phyloP scores from a whole-genome alignment of 345 rosid genomes.

The Nasturtium officinale region DNA sequence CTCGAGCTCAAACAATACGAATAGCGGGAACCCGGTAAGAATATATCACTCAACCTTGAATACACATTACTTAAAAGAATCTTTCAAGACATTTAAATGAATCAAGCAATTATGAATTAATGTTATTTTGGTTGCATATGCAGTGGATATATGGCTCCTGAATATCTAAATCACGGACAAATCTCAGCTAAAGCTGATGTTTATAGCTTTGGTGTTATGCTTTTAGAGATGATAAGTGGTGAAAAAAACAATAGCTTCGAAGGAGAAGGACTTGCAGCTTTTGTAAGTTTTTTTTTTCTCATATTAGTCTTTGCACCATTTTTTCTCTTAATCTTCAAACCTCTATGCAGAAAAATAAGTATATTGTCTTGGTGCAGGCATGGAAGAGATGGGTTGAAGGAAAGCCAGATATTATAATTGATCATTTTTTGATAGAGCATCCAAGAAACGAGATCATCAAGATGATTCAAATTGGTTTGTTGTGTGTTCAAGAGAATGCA shows the following conservation, averaged over 20 bases:
- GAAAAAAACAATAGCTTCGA: constrained; percentile 25
- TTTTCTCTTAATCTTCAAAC: neutral
- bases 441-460: neutral
- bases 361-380: constrained; percentile 38
- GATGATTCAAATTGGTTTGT: constrained; percentile 47
- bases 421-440: constrained; percentile 36
- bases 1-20: constrained; percentile 35
- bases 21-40: constrained; percentile 47
- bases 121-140: constrained; percentile 3
- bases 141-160: constrained; percentile 66
- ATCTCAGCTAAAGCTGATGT: constrained; percentile 53
- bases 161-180: constrained; percentile 43
- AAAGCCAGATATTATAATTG: constrained; percentile 42
- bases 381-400: constrained; percentile 59
- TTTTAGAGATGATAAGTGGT: constrained; percentile 37
- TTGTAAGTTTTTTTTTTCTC: constrained; percentile 28
- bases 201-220: constrained; percentile 53
- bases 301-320: constrained; percentile 26
- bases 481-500: constrained; percentile 54
- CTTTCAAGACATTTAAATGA: neutral
- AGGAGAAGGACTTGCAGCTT: constrained; percentile 34
- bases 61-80: neutral
- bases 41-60: neutral
- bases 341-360: neutral
- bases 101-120: neutral